Evolutionary conservation across 2,329 filamentous ascomycete species (phyloP).

Genomic region (Eutypa lata): DNA sequence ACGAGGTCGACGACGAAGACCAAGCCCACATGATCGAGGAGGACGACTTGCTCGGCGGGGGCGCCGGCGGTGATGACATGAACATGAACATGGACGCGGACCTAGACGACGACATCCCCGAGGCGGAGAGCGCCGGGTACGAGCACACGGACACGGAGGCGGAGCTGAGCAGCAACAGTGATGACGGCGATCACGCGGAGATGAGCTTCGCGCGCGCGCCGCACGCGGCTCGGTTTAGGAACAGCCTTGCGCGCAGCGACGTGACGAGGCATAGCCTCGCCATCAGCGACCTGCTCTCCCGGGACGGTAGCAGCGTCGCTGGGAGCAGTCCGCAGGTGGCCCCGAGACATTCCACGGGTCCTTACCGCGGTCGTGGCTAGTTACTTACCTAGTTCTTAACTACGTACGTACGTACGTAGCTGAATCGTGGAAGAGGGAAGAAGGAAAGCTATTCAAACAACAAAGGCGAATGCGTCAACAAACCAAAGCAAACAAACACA

Average conservation of each 20-base stretch:
- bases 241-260: constrained; percentile 38
- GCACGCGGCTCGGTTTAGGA: constrained; percentile 29
- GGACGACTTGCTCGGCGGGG: constrained; percentile 49
- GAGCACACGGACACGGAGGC: constrained; percentile 77
- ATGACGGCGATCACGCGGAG: constrained; percentile 27
- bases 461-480: no score
- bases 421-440: no score
- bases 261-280: constrained; percentile 52
- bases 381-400: neutral
- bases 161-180: constrained; percentile 51
- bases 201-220: constrained; percentile 36
- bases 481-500: no score
- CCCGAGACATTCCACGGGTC: constrained; percentile 29
- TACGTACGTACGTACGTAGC: no score
- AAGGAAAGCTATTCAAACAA: no score
- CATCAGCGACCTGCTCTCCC: constrained; percentile 52
- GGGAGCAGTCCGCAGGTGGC: constrained; percentile 50
- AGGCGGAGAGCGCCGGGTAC: constrained; percentile 62
- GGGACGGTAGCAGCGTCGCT: constrained; percentile 56
- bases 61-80: constrained; percentile 27
- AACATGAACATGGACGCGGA: constrained; percentile 63
- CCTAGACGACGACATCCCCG: constrained; percentile 68
- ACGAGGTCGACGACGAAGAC: constrained; percentile 53
- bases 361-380: constrained; percentile 18
- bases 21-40: constrained; percentile 61